phyloP scores from a whole-genome alignment of 805 yeast genomes.

The Yamadazyma paraphyllophila region DNA sequence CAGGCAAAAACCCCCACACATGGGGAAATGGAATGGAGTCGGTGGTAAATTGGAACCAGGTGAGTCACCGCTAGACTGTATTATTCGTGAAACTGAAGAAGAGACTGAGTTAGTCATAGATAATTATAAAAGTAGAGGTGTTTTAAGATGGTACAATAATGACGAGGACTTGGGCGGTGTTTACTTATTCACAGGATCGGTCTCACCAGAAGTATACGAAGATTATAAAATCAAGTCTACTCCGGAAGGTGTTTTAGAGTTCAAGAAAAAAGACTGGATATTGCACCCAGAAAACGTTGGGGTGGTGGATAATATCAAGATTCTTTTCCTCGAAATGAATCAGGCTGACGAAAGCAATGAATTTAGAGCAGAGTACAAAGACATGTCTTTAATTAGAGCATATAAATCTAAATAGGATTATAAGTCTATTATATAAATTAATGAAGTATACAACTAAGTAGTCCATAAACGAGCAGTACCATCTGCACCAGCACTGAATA shows the following conservation, averaged over 20 bases:
- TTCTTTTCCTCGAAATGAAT: conserved; percentile 22
- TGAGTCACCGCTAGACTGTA: conserved; percentile 40
- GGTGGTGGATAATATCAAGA: conserved; percentile 37
- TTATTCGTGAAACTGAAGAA: conserved; percentile 39
- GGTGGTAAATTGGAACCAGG: conserved; percentile 40
- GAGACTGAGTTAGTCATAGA: conserved; percentile 38
- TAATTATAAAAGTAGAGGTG: conserved; percentile 31
- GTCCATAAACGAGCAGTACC: conserved; percentile 97
- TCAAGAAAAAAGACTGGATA: conserved; percentile 40
- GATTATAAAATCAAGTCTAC: conserved; percentile 23
- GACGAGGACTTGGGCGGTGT: conserved; percentile 33
- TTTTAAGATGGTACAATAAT: conserved; percentile 31
- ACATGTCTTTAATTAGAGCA: background rate
- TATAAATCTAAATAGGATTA: conserved; percentile 4
- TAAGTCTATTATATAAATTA: conserved; percentile 3
- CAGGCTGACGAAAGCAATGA: conserved; percentile 20
- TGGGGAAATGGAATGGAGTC: conserved; percentile 49
- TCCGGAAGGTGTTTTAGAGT: conserved; percentile 41
- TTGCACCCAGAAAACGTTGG: conserved; percentile 35
- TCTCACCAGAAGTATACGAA: conserved; percentile 20
- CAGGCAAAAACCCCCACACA: conserved; percentile 44
- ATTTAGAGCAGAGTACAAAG: conserved; percentile 26
- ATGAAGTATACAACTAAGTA: conserved; percentile 38
- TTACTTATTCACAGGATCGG: conserved; percentile 39
- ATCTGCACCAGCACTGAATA: conserved; percentile 96